phyloP scores from a whole-genome alignment of 2,329 filamentous ascomycete species.

The Thielaviopsis euricoi region DNA sequence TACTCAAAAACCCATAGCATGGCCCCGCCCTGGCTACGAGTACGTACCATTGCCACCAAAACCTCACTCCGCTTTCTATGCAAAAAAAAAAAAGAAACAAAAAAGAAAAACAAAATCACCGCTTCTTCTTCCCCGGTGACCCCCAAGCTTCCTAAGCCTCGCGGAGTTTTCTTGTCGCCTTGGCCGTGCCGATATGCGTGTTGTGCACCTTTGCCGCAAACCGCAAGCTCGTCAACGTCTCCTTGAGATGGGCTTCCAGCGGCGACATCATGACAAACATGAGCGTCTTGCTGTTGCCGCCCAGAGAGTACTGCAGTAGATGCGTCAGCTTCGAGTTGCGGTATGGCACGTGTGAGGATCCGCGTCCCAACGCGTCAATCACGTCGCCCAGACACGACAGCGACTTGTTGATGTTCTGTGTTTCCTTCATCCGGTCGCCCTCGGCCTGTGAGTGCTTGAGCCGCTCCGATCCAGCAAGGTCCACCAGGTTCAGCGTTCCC shows the following conservation, averaged over 20 bases:
- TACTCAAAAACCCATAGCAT: no score
- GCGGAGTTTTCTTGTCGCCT: conserved; percentile 46
- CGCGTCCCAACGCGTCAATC: conserved; percentile 77
- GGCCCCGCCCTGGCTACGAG: background rate
- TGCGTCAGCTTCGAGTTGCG: conserved; percentile 95
- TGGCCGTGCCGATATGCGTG: conserved; percentile 82
- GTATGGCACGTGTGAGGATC: conserved; percentile 77
- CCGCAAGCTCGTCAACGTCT: conserved; percentile 85
- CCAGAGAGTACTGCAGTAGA: conserved; percentile 82
- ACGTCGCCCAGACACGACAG: conserved; percentile 86
- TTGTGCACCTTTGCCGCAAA: conserved; percentile 93
- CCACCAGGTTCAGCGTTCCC: conserved; percentile 87
- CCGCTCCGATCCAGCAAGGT: conserved; percentile 84
- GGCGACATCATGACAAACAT: conserved; percentile 99
- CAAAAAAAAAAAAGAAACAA: background rate
- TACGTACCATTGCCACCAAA: no score
- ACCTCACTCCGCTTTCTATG: background rate
- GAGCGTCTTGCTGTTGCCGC: conserved; percentile 90
- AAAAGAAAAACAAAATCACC: background rate
- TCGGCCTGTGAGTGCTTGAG: conserved; percentile 75
- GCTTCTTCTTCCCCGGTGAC: background rate
- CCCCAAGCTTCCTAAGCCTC: conserved; percentile 1
- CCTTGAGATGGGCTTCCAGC: conserved; percentile 73
- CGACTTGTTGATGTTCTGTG: conserved; percentile 93
- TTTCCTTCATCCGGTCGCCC: conserved; percentile 79